These are phyloP conservation scores for Lindgomyces ingoldianus DNA, from an alignment of 495 filamentous ascomycete species.

Conservation along the genomic window DNA sequence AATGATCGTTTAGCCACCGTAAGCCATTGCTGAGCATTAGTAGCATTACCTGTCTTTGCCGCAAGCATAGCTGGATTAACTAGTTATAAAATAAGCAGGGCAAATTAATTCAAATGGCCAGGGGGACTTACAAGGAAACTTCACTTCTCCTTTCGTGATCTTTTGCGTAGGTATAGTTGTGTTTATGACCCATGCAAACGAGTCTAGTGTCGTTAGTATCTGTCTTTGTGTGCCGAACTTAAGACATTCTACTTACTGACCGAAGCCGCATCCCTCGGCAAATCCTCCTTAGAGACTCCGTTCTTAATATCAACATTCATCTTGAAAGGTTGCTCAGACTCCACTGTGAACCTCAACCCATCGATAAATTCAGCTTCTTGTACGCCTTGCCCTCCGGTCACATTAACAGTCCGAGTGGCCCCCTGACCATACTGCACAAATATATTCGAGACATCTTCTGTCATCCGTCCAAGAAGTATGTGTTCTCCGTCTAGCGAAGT, in stretches of 20 bases:
- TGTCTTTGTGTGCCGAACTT: neutral
- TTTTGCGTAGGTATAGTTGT: neutral
- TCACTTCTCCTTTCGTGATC: neutral
- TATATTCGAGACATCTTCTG: slow-evolving; percentile 1
- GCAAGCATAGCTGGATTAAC: neutral
- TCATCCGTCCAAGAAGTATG: slow-evolving; percentile 4
- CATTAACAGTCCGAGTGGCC: slow-evolving; percentile 1
- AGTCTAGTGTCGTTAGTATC: neutral
- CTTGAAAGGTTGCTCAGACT: neutral
- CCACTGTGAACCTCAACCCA: neutral
- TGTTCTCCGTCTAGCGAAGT: slow-evolving; percentile 8
- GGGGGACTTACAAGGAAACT: neutral
- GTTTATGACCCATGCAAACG: neutral
- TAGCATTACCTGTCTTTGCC: neutral
- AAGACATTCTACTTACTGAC: neutral
- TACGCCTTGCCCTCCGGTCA: slow-evolving; percentile 3
- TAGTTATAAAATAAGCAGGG: neutral
- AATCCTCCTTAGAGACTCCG: neutral
- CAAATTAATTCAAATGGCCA: neutral
- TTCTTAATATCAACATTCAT: slow-evolving; percentile 6
- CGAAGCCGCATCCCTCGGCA: neutral
- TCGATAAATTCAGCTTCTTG: slow-evolving; percentile 18
- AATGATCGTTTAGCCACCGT: neutral
- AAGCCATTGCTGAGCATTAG: neutral
- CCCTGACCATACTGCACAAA: slow-evolving; percentile 16